phyloP scores from a whole-genome alignment of 2,329 filamentous ascomycete species.

The Phyllosticta paracitricarpa region DNA sequence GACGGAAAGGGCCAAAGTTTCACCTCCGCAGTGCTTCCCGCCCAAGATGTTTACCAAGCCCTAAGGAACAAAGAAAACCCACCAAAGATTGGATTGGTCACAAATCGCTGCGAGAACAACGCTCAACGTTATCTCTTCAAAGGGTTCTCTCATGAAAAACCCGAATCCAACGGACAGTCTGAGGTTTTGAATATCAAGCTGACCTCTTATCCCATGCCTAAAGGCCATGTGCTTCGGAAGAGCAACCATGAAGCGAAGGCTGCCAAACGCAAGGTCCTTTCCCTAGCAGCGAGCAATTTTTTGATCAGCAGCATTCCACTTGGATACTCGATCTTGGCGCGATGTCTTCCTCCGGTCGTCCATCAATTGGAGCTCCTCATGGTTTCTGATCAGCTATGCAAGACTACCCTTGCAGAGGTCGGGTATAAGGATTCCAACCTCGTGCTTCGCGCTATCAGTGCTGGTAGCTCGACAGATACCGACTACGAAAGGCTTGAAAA shows the following conservation, averaged over 20 bases:
- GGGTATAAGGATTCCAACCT: conserved; percentile 44
- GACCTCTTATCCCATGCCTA: background rate
- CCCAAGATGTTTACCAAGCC: background rate
- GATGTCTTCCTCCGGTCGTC: conserved; percentile 63
- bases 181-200: background rate
- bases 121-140: background rate
- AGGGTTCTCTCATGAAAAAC: background rate
- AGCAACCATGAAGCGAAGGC: conserved; percentile 12
- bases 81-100: background rate
- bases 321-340: conserved; percentile 38
- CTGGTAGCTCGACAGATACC: conserved; percentile 50
- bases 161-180: background rate
- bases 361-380: conserved; percentile 58
- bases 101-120: background rate
- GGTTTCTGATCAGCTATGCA: conserved; percentile 50
- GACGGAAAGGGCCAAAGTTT: background rate
- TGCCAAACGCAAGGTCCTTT: conserved; percentile 34
- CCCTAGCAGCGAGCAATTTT: conserved; percentile 41
- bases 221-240: background rate
- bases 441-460: conserved; percentile 59
- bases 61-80: background rate
- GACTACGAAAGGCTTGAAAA: conserved; percentile 85
- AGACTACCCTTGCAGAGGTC: conserved; percentile 44
- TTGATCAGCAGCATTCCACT: conserved; percentile 37
- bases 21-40: background rate